Conservation (phyloP, 768 basidiomycete genomes). For the Amyloporia xantha region DNA sequence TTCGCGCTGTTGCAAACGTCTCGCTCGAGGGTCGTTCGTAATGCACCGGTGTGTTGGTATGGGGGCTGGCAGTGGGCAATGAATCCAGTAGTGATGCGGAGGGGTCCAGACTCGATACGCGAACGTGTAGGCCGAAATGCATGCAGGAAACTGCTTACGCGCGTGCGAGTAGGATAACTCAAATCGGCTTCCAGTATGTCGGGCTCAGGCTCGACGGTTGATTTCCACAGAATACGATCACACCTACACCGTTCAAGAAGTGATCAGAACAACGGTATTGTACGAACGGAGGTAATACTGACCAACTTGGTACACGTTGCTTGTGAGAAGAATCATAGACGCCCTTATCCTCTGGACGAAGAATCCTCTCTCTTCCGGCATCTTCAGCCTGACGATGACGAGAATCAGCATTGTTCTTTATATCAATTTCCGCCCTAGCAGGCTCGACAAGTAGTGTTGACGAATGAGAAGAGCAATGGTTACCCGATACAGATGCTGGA, state of each 20-base stretch:
- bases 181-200: slow-evolving; percentile 29
- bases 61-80: too few relatives aligned
- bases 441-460: too few relatives aligned
- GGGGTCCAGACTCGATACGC: slow-evolving; percentile 21
- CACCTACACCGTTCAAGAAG: slow-evolving; percentile 66
- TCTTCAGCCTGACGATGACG: too few relatives aligned
- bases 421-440: too few relatives aligned
- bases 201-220: slow-evolving; percentile 48
- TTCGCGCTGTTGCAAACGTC: too few relatives aligned
- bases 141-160: slow-evolving; percentile 49
- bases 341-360: slow-evolving; percentile 47
- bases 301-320: slow-evolving; percentile 82
- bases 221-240: slow-evolving; percentile 80
- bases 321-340: slow-evolving; percentile 81
- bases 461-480: too few relatives aligned
- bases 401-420: too few relatives aligned
- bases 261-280: too few relatives aligned
- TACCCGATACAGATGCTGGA: neutral
- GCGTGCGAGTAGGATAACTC: slow-evolving; percentile 34
- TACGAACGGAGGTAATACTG: slow-evolving; percentile 24
- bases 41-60: too few relatives aligned
- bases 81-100: too few relatives aligned
- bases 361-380: too few relatives aligned
- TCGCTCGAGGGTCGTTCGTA: too few relatives aligned
- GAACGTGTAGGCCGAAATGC: slow-evolving; percentile 38